These are phyloP conservation scores for Physaria fendleri DNA, from an alignment of 345 rosid species.

Conservation along the genomic window DNA sequence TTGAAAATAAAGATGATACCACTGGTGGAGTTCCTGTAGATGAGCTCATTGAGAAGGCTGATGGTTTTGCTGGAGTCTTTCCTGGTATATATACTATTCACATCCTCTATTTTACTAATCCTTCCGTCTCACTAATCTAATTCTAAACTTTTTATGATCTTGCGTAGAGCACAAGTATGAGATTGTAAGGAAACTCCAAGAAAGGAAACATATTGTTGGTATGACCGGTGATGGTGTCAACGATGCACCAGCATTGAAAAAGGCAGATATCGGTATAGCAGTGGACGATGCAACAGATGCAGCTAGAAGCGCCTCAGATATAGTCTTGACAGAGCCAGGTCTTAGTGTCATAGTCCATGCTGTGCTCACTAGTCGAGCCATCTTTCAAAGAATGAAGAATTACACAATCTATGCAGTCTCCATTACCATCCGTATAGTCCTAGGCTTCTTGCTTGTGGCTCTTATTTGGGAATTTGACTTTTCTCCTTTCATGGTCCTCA, in stretches of 20 bases:
- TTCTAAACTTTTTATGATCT: not conserved
- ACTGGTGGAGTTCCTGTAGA: constrained; percentile 55
- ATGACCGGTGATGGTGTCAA: constrained; percentile 99
- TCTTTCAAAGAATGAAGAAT: constrained; percentile 94
- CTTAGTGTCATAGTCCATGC: constrained; percentile 86
- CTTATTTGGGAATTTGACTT: constrained; percentile 65
- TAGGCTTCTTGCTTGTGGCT: constrained; percentile 75
- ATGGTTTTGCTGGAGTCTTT: constrained; percentile 94
- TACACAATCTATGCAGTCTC: constrained; percentile 91
- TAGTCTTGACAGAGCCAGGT: constrained; percentile 90
- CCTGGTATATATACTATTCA: constrained; percentile 54
- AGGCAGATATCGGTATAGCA: constrained; percentile 90
- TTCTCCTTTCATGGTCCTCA: constrained; percentile 86
- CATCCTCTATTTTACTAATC: not conserved
- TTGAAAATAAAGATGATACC: constrained; percentile 52
- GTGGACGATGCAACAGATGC: constrained; percentile 96
- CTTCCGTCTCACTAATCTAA: not conserved
- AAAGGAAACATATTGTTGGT: constrained; percentile 80
- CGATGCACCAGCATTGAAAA: constrained; percentile 91
- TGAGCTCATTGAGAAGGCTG: constrained; percentile 91
- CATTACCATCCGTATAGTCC: constrained; percentile 82
- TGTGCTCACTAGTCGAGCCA: constrained; percentile 86
- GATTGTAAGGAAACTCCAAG: constrained; percentile 84
- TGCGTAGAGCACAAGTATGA: constrained; percentile 86
- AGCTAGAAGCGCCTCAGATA: constrained; percentile 84